These are phyloP conservation scores for Orychophragmus violaceus DNA, from an alignment of 345 rosid genomes.

Conservation along the genomic window DNA sequence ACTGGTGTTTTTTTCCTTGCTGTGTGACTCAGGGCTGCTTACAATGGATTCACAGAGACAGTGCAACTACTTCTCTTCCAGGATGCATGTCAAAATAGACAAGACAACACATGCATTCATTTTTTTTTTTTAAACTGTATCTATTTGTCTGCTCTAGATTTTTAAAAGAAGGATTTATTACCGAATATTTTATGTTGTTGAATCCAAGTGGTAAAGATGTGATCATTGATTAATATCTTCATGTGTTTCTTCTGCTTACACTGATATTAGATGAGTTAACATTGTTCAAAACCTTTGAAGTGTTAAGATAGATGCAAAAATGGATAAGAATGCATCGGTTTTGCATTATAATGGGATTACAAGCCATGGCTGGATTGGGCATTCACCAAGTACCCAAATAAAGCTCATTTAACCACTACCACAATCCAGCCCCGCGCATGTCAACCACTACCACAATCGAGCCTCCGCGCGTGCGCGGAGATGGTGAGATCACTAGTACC, in stretches of 20 bases:
- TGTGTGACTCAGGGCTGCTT: constrained; percentile 79
- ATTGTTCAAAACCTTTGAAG: background rate
- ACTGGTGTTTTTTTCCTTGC: too few relatives aligned
- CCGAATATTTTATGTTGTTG: too few relatives aligned
- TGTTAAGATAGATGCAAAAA: background rate
- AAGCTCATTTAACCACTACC: too few relatives aligned
- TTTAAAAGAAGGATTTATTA: background rate
- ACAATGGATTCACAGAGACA: too few relatives aligned
- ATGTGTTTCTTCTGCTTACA: background rate
- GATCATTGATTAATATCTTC: background rate
- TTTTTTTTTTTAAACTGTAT: background rate
- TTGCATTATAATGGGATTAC: too few relatives aligned
- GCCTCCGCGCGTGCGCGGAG: too few relatives aligned
- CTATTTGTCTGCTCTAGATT: background rate
- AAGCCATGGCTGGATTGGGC: too few relatives aligned
- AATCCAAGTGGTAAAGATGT: too few relatives aligned
- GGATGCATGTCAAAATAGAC: constrained; percentile 73
- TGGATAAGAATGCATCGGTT: background rate
- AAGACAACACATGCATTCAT: constrained; percentile 69
- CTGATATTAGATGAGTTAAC: background rate
- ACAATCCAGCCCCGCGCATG: too few relatives aligned
- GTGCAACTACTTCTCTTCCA: constrained; percentile 82
- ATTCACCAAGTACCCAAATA: too few relatives aligned
- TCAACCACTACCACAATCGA: too few relatives aligned
- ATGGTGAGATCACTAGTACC: too few relatives aligned